Evolutionary conservation across 129 eudicot genomes (phyloP).

Genomic region (Flaveria trinervia): DNA sequence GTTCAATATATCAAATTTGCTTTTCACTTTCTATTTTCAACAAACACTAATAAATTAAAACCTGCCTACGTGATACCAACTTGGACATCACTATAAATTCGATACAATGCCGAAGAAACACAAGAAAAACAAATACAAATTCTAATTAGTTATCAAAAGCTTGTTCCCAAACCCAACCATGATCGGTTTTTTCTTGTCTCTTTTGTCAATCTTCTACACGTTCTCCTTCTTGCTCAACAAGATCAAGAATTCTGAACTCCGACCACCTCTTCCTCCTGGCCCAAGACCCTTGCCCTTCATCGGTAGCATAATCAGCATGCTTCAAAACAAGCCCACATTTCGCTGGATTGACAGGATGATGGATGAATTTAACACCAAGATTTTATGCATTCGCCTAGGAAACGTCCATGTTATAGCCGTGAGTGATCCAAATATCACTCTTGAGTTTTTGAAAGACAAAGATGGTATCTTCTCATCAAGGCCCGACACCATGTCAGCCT

Average conservation of each 20-base stretch:
- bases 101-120: not conserved
- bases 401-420: slow-evolving; percentile 2
- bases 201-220: not conserved
- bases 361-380: not conserved
- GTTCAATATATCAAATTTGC: no score
- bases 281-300: not conserved
- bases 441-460: slow-evolving; percentile 1
- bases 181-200: not conserved
- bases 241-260: not conserved
- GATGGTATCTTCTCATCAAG: slow-evolving; percentile 8
- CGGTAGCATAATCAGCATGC: not conserved
- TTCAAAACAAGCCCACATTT: not conserved
- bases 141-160: not conserved
- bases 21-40: no score
- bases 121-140: no score
- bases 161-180: not conserved
- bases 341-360: slow-evolving; percentile 11
- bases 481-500: slow-evolving; percentile 1
- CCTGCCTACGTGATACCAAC: no score
- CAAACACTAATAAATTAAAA: no score
- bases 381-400: not conserved
- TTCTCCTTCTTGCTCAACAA: not conserved
- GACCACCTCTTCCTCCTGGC: not conserved
- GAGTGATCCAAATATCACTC: not conserved
- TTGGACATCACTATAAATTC: no score